Percentiles rank a stretch among this genome's conserved stretches.
Evolutionary conservation across 768 basidiomycete species (phyloP).

Genomic region (Stropharia rugosoannulata): DNA sequence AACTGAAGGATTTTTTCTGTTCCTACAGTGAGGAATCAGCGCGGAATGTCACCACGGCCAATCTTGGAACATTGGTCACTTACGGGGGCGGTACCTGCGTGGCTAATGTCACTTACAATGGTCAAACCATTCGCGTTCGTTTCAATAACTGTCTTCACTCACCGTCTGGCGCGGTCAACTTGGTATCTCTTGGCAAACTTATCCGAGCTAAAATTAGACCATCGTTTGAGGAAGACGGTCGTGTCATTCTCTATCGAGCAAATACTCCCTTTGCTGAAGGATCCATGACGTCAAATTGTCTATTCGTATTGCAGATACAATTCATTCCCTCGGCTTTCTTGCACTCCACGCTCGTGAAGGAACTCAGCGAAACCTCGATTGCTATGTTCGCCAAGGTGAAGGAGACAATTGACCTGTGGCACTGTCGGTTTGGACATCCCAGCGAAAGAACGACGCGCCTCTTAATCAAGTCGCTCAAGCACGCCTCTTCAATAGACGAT

Average conservation of each 20-base stretch:
- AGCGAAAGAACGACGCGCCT: not conserved
- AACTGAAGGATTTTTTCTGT: not conserved
- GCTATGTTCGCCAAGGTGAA: not conserved
- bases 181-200: not conserved
- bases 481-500: not conserved
- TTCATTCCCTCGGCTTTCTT: not conserved
- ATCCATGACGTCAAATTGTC: not conserved
- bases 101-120: not conserved
- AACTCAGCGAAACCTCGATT: too few relatives aligned
- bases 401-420: not conserved
- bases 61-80: not conserved
- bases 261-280: not conserved
- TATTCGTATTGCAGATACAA: not conserved
- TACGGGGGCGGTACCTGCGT: not conserved
- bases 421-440: not conserved
- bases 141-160: conserved; percentile 6
- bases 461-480: not conserved
- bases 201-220: not conserved
- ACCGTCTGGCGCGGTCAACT: not conserved
- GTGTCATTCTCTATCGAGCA: not conserved
- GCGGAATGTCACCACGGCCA: not conserved
- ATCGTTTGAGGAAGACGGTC: not conserved
- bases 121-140: not conserved
- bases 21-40: not conserved
- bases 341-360: not conserved